Conservation (phyloP, 2,329 filamentous ascomycete genomes). For the Verticillium klebahnii region DNA sequence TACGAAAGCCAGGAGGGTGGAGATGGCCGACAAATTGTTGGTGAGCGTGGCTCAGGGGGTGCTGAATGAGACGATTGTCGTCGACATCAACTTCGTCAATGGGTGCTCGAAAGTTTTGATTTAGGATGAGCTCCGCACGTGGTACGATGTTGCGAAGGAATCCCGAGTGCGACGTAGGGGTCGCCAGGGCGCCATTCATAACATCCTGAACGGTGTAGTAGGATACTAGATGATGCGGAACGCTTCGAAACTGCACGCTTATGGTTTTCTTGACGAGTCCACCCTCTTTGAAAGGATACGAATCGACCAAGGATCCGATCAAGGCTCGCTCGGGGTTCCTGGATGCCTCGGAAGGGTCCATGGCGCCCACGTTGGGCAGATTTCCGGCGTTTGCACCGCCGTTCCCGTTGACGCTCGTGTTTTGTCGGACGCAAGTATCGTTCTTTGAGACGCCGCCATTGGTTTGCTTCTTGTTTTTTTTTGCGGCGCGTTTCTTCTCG, state of each 20-base stretch:
- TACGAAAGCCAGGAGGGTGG: not conserved
- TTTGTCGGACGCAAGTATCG: conserved; percentile 7
- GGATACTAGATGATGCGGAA: conserved; percentile 80
- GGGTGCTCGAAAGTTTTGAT: conserved; percentile 63
- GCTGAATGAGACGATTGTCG: conserved; percentile 5
- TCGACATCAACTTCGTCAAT: conserved; percentile 53
- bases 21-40: not conserved
- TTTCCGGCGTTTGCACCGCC: not conserved
- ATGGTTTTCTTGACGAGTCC: conserved; percentile 93
- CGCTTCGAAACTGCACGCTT: conserved; percentile 68
- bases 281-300: conserved; percentile 77
- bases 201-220: conserved; percentile 85
- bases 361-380: conserved; percentile 3
- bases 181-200: conserved; percentile 51
- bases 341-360: conserved; percentile 8
- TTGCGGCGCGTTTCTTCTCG: conserved; percentile 80
- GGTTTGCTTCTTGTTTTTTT: conserved; percentile 49
- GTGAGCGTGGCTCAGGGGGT: not conserved
- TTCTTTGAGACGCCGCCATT: conserved; percentile 31
- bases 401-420: not conserved
- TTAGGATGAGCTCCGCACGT: conserved; percentile 52
- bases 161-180: conserved; percentile 46
- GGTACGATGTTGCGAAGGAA: conserved; percentile 27
- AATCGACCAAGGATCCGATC: conserved; percentile 70
- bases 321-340: conserved; percentile 11